Base-by-base conservation (phyloP, 1,284 basidiomycete genomes). In the Marasmius oreades region DNA sequence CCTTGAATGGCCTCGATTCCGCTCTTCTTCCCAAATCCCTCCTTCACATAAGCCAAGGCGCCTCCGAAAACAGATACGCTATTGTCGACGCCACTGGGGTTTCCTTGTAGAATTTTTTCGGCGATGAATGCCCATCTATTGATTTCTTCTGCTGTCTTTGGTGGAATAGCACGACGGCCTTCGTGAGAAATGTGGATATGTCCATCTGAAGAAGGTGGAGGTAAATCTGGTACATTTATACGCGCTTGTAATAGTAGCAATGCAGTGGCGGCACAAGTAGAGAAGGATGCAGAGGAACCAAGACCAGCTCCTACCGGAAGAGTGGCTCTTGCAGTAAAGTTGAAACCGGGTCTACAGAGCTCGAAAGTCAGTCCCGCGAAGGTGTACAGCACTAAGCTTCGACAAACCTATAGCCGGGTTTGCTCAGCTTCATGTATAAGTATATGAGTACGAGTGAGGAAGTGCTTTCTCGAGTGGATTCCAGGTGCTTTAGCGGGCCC, bases 241-340 rank as follows among this genome's bases (percentile, higher is more conserved):
- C 84, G 85, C 51, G 76, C 75, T 66, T 83, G 79, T 5, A 86
- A 74, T n/a, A 95, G 78, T 47, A 98, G 82, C 46, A 98, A 77
- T 3, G 93, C 77, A 0, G 92, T 87, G 3, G 94, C 87, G 42
- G 92, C 77, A 69, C 95, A 97, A 14, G 88, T 84, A 4, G 93
- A 96, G 74, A 91, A 97, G 6, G 97, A 95, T 1, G 97, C 97
- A 22, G 94, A 98, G 14, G 96, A 98, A 28, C 97, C 97, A 47
- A 99, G 86, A 42, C 97, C 97, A 7, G 97, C 97, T n/a, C 94
- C 92, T 61, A 99, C 90, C n/a, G 97, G 97, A 10, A 99, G 82
- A n/a, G 93, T 92, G 39, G 95, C 90, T 50, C 96, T 93, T 42
- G 90, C 82, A 31, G 87, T 83, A 67, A 96, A 90, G 56, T 89